A percentile compares a stretch with the other conserved stretches of the same genome.
phyloP scores from a whole-genome alignment of 768 basidiomycete species.

The Bullera alba region DNA sequence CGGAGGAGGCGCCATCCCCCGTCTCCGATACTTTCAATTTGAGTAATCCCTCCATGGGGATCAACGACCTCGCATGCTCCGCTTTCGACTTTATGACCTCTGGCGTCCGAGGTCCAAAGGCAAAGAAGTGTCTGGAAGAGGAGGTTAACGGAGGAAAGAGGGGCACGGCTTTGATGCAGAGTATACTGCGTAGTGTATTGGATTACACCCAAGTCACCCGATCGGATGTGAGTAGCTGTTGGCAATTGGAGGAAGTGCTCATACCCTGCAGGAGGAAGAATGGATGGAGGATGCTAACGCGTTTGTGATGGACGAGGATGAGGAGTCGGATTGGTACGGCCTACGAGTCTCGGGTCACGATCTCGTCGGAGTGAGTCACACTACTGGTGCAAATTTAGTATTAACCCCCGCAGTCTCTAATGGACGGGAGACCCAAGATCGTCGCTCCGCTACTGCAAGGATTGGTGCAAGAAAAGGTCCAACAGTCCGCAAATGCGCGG shows the following conservation, averaged over 20 bases:
- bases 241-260: neutral
- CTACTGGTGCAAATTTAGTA: too few species aligned
- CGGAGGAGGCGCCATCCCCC: constrained; percentile 54
- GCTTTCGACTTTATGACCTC: constrained; percentile 73
- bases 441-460: constrained; percentile 52
- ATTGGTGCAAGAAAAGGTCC: constrained; percentile 55
- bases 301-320: constrained; percentile 91
- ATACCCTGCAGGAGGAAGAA: constrained; percentile 63
- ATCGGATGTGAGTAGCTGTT: constrained; percentile 61
- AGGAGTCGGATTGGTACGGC: constrained; percentile 74
- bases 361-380: constrained; percentile 59
- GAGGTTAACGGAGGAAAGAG: constrained; percentile 4
- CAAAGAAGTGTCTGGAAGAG: constrained; percentile 59
- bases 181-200: constrained; percentile 50
- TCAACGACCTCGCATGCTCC: constrained; percentile 68
- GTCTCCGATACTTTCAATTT: constrained; percentile 26
- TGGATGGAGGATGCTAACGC: constrained; percentile 86
- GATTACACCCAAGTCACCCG: constrained; percentile 77
- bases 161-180: constrained; percentile 17
- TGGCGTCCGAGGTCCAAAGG: constrained; percentile 57
- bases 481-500: constrained; percentile 55
- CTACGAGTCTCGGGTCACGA: constrained; percentile 80
- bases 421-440: constrained; percentile 43
- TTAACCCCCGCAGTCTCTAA: constrained; percentile 38
- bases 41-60: constrained; percentile 56